phyloP scores from a whole-genome alignment of 768 basidiomycete genomes.

The Psilocybe cyanescens region DNA sequence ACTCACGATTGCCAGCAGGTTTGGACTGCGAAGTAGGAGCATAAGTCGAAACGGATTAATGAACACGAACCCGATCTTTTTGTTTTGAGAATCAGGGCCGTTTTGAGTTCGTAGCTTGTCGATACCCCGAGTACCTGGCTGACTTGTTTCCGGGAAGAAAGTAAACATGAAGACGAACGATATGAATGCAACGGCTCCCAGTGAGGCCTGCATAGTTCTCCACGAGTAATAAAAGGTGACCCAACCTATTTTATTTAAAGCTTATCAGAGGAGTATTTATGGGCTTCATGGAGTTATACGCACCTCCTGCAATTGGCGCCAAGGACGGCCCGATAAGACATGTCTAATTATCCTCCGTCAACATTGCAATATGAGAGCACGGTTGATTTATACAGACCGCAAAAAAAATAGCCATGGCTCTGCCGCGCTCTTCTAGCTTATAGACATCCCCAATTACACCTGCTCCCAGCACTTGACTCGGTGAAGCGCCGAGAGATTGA shows the following conservation, averaged over 20 bases:
- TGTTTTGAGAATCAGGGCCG: conserved; percentile 10
- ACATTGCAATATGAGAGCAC: neutral
- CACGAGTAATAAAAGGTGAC: conserved; percentile 67
- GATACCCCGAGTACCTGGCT: conserved; percentile 58
- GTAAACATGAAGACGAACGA: conserved; percentile 42
- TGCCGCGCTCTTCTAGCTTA: conserved; percentile 60
- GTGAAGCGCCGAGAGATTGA: conserved; percentile 68
- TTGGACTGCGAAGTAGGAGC: conserved; percentile 59
- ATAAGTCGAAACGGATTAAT: conserved; percentile 65
- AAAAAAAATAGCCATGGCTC: conserved; percentile 63
- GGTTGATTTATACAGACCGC: conserved; percentile 36
- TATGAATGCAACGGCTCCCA: conserved; percentile 45
- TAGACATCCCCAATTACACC: conserved; percentile 73
- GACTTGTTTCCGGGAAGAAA: conserved; percentile 70
- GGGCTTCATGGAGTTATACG: neutral
- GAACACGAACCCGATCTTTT: conserved; percentile 37
- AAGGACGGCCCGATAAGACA: conserved; percentile 60
- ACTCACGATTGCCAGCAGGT: conserved; percentile 57
- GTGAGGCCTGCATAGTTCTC: conserved; percentile 56
- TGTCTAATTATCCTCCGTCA: neutral
- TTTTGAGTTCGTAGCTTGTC: conserved; percentile 41
- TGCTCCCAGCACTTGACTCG: conserved; percentile 56
- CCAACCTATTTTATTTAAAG: conserved; percentile 34
- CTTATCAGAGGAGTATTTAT: neutral
- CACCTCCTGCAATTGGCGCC: conserved; percentile 63